phyloP scores from a whole-genome alignment of 176 grass and related monocot genomes.

The Phoenix roebelenii region DNA sequence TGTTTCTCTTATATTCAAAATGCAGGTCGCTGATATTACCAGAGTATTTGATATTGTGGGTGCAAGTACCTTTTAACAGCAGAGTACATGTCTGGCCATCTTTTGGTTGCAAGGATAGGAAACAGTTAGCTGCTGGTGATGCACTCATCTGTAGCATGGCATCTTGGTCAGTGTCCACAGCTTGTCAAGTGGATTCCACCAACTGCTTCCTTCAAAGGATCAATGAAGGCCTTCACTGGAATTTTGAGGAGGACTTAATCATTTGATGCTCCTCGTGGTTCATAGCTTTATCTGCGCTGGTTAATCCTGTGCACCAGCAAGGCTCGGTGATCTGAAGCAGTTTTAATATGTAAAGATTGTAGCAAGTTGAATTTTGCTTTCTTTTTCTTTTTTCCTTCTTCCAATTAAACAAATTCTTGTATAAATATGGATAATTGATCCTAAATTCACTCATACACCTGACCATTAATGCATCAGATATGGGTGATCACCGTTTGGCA shows the following conservation, averaged over 20 bases:
- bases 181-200: conserved; percentile 71
- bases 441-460: too few species aligned
- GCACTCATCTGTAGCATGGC: conserved; percentile 92
- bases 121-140: conserved; percentile 60
- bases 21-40: conserved; percentile 77
- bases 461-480: too few species aligned
- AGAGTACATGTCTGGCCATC: conserved; percentile 80
- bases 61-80: conserved; percentile 86
- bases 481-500: too few species aligned
- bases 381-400: too few species aligned
- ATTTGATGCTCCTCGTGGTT: conserved; percentile 52
- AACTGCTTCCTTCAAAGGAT: conserved; percentile 81
- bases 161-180: conserved; percentile 73
- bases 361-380: too few species aligned
- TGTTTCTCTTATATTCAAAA: too few species aligned
- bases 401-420: too few species aligned
- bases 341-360: too few species aligned
- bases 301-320: too few species aligned
- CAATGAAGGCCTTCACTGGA: conserved; percentile 97
- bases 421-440: too few species aligned
- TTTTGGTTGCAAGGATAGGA: conserved; percentile 86
- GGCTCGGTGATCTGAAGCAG: too few species aligned
- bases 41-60: conserved; percentile 65
- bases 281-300: not conserved
- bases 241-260: conserved; percentile 72